Evolutionary conservation across 805 yeast species (phyloP), one percentile per base, ranked within the genome.

Genomic region (Saitoella complicata): DNA sequence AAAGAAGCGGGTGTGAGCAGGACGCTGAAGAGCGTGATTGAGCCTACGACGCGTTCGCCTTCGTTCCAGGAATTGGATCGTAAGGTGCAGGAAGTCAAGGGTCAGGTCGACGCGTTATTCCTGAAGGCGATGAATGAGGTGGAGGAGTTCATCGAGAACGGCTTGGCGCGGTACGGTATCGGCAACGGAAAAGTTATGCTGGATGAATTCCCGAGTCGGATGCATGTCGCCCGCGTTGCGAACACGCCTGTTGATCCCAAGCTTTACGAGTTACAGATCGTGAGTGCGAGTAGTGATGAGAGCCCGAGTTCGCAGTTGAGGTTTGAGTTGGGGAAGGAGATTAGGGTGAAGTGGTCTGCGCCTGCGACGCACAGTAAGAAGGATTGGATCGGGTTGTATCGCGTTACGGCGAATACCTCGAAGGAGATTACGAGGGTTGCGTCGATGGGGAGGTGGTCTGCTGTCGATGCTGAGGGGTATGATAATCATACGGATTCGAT

Each of bases 381-480:
- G 38, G 87, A 80, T 56, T 82, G 94, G 94, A 70, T 82, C 51
- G 93, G 91, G 1, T 59, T 82, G 32, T 82, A 82, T 60, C 72
- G 73, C 44, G 70, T 79, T 7, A 62, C 72, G 30, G 80, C 72
- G 49, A 75, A 82, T 11, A 64, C 65, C 34, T 71, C 78, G 13
- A 67, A 75, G 44, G 67, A 68, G 38, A 68, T 65, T 31, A 80
- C 91, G 0, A 60, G 69, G 35, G 62, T 75, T n/a, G 66, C 81
- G 8, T 77, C 86, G 7, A 59, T 69, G 36, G 80, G 80, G 7
- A 75, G 78, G 49, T 81, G 88, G 88, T 53, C 65, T 33, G 75
- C 74, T 45, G 58, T 69, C 8, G 62, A 66, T 11, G 55, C 55
- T 1, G 49, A 44, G 2, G 63, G 62, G 4, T 70, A 65, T 49